Base-by-base conservation (phyloP, 108 stramenopile species). In the Cylindrotheca fusiformis region DNA sequence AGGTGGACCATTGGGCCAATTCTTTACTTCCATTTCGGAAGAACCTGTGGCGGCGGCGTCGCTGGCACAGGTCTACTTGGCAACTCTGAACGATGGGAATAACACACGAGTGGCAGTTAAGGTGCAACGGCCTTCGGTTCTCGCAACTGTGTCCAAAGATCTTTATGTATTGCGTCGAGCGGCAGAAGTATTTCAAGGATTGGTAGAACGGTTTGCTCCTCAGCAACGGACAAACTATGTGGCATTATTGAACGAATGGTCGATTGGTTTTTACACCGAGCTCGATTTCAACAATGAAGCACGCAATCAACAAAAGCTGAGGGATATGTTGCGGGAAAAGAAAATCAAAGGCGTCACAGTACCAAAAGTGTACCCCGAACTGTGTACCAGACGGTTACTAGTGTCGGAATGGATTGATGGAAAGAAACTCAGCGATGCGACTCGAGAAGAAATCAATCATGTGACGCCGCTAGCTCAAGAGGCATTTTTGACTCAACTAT, bases 351-450 rank as follows among this genome's bases (percentile, higher is more conserved):
- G 84, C 26, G 81, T 95, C 2, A 84, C 71, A 8, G 91, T 95
- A 0, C 95, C 95, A 25, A 72, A 69, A 32, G 86, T 91, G 2
- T 88, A 85, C 55, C 58, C 86, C 17, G 80, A 90, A 0, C 48
- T 90, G 32, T 91, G 90, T 60, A 91, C 92, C 1, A 58, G 91
- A 32, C 76, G 90, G 6, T 67, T 95, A 20, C 51, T 93, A 20
- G 89, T 90, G 8, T 84, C 84, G 55, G 88, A 95, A 76, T 95
- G 91, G 91, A 84, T 95, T 61, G 87, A 95, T 33, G 95, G 95
- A 28, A 66, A 64, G 29, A 91, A 95, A 61, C 67, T 95, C 22
- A 81, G 83, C 25, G 65, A 80, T 23, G 87, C 78, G 48, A 20
- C 63, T 3, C 47, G 65, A 3, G 76, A 86, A 25, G 82, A 85